A percentile compares a stretch with the other conserved stretches of the same genome.
phyloP scores from a whole-genome alignment of 306 rosid species.

The Geum urbanum region DNA sequence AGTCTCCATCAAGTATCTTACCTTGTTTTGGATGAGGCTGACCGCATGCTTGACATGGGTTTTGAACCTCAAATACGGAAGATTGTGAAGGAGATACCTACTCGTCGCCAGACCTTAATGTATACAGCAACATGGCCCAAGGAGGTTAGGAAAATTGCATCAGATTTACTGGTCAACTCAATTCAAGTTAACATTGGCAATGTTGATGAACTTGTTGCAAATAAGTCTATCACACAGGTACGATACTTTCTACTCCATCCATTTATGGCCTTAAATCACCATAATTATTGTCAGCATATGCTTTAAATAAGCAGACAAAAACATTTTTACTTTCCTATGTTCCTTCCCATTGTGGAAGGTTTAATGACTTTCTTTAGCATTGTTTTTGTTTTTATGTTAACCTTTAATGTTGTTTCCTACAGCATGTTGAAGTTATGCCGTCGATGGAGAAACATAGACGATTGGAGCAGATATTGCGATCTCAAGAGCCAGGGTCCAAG shows the following conservation, averaged over 20 bases:
- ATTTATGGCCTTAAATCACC: background rate
- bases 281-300: background rate
- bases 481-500: conserved; percentile 94
- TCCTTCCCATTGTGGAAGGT: background rate
- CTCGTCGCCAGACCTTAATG: conserved; percentile 95
- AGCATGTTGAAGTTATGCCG: conserved; percentile 83
- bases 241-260: conserved; percentile 7
- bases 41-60: conserved; percentile 99
- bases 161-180: conserved; percentile 85
- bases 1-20: conserved; percentile 88
- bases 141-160: conserved; percentile 97
- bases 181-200: conserved; percentile 97
- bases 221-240: conserved; percentile 95
- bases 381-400: conserved; percentile 10
- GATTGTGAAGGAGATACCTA: conserved; percentile 91
- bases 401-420: conserved; percentile 19
- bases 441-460: conserved; percentile 77
- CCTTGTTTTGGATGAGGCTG: conserved; percentile 97
- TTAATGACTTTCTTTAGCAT: background rate
- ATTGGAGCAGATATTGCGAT: conserved; percentile 76
- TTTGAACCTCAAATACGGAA: conserved; percentile 99
- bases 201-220: conserved; percentile 96
- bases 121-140: conserved; percentile 99
- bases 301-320: no score
- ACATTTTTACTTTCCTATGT: background rate